Percentiles rank a stretch among this genome's conserved stretches.
phyloP scores from a whole-genome alignment of 1,284 basidiomycete genomes.

The Sphaerobolus stellatus region DNA sequence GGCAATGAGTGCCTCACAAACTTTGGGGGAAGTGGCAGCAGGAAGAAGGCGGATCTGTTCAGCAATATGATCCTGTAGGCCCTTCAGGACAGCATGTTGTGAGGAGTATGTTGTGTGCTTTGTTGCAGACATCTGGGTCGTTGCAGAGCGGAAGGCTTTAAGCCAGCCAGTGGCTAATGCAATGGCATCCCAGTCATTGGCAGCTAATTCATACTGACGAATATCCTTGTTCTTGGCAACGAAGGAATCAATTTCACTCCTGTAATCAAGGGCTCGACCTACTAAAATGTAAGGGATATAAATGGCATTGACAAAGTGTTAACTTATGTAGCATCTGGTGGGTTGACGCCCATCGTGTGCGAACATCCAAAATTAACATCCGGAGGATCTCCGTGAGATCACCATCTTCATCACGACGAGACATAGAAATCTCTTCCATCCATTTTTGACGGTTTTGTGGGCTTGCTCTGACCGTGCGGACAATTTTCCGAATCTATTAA shows the following conservation, averaged over 20 bases:
- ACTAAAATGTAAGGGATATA: neutral
- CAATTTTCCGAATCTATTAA: conserved; percentile 8
- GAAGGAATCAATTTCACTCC: conserved; percentile 16
- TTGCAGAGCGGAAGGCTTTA: conserved; percentile 21
- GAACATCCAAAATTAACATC: conserved; percentile 25
- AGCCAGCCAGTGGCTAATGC: conserved; percentile 23
- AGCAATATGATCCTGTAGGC: conserved; percentile 20
- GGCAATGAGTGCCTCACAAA: conserved; percentile 12
- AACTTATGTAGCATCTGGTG: conserved; percentile 25
- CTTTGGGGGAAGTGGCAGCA: neutral
- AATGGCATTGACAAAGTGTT: neutral
- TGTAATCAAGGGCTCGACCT: conserved; percentile 22
- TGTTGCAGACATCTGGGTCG: conserved; percentile 29
- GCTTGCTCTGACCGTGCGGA: conserved; percentile 6
- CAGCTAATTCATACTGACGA: conserved; percentile 15
- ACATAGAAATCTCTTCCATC: conserved; percentile 6
- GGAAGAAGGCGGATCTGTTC: conserved; percentile 10
- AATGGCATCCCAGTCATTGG: conserved; percentile 23
- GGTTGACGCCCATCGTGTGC: conserved; percentile 27
- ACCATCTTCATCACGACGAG: neutral
- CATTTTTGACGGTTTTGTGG: conserved; percentile 10
- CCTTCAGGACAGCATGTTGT: conserved; percentile 19
- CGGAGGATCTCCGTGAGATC: neutral
- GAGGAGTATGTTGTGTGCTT: conserved; percentile 20
- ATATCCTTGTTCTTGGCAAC: conserved; percentile 17